Percentiles rank a stretch among this genome's conserved stretches.
Evolutionary conservation across 768 basidiomycete species (phyloP).

Genomic region (Mycena indigotica): DNA sequence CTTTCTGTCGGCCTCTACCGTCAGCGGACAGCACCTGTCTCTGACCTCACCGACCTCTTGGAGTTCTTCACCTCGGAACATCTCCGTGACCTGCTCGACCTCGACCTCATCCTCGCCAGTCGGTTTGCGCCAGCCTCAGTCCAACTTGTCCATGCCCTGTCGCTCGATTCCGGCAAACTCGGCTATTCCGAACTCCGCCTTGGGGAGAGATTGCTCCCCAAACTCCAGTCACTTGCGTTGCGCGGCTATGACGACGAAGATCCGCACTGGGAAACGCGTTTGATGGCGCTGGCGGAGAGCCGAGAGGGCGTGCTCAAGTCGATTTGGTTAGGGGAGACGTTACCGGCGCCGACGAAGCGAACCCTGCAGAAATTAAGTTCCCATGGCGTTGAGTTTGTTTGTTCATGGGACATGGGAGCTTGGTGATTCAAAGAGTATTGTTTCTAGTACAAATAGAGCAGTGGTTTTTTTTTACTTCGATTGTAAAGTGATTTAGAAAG

Average conservation of each 20-base stretch:
- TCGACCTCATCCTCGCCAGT: neutral
- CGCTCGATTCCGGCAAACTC: neutral
- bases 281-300: neutral
- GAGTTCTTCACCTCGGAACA: neutral
- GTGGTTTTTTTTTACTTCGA: too few relatives aligned
- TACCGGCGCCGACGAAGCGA: neutral
- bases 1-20: neutral
- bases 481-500: too few relatives aligned
- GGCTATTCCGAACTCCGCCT: neutral
- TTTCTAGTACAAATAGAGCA: too few relatives aligned
- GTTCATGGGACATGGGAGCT: neutral
- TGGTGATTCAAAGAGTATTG: neutral
- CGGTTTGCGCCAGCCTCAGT: neutral
- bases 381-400: neutral
- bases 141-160: neutral
- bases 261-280: neutral
- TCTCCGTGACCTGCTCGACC: neutral
- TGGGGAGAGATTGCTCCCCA: neutral
- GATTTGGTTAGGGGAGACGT: neutral
- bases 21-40: neutral
- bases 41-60: neutral
- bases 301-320: neutral
- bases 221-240: neutral
- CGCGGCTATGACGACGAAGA: neutral
- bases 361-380: neutral